Evolutionary conservation across 768 basidiomycete genomes (phyloP), one percentile per base, ranked within the genome.

Genomic region (Polyporus arcularius): DNA sequence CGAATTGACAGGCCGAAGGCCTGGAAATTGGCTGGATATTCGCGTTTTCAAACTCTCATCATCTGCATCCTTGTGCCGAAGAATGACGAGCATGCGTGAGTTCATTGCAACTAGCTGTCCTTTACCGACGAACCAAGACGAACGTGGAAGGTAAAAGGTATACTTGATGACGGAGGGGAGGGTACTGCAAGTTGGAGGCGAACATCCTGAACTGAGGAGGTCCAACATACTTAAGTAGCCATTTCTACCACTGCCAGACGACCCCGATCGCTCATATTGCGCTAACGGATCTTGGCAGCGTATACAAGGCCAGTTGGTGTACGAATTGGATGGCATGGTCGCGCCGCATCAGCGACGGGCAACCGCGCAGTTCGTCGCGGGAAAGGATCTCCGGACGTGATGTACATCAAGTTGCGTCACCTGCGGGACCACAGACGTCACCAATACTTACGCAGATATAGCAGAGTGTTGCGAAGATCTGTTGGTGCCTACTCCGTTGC

Each of bases 351-450:
- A 62, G 62, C 50, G 65, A 52, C 45, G 53, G 46, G 12, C 26
- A 48, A 40, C 30, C n/a, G 58, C 62, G 57, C 57, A 59, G 58
- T 51, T 56, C 45, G 58, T 58, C 55, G 59, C 38, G 58, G 51
- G 39, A 26, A 39, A 31, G 46, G 53, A 62, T 62, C 57, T 56
- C 61, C 61, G 61, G 55, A 35, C 39, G 16, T 31, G 53, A 55
- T 55, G 48, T 21, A 21, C 41, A 55, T 55, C 53, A n/a, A n/a
- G n/a, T 55, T 4, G 50, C 21, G 41, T 54, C 40, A 55, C 50
- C 5, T 55, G n/a, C 52, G 26, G n/a, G n/a, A 26, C 14, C 28
- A 7, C 1, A 26, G 21, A 26, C 42, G 10, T 43, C 42, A 10
- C 46, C 46, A 30, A 12, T 16, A 21, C 16, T n/a, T n/a, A n/a